Evolutionary conservation across 83 land plant genomes (phyloP).

Genomic region (Picea mariana): DNA sequence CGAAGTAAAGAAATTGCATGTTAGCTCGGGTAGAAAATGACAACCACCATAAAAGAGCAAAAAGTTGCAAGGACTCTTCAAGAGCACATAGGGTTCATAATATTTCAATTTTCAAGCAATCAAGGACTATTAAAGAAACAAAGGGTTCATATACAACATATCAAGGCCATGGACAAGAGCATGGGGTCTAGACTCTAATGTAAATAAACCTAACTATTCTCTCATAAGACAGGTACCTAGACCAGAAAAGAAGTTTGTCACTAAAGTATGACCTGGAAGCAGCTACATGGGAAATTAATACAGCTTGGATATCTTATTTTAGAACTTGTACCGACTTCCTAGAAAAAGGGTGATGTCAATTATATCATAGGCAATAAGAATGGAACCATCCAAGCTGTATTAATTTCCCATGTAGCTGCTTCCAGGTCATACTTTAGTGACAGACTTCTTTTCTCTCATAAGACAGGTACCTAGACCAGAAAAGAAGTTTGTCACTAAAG

Average conservation of each 20-base stretch:
- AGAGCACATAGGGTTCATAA: neutral
- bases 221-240: too few relatives aligned
- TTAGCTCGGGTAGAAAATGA: neutral
- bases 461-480: neutral
- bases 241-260: neutral
- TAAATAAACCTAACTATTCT: too few relatives aligned
- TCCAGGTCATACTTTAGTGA: too few relatives aligned
- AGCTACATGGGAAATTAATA: neutral
- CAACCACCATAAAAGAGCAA: neutral
- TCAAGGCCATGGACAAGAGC: too few relatives aligned
- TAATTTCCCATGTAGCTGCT: too few relatives aligned
- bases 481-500: neutral
- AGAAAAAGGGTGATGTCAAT: neutral
- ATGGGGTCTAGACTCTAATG: too few relatives aligned
- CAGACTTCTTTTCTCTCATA: too few relatives aligned
- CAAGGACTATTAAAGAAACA: neutral
- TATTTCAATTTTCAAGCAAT: neutral
- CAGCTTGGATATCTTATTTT: neutral
- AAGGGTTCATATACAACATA: neutral
- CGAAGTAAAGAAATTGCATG: neutral
- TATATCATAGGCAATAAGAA: neutral
- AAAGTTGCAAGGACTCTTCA: neutral
- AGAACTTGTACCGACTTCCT: neutral
- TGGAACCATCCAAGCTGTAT: neutral
- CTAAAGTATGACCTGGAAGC: neutral